A percentile compares a stretch with the other conserved stretches of the same genome.
phyloP scores from a whole-genome alignment of 1,284 basidiomycete species.

The Heterobasidion occidentale region DNA sequence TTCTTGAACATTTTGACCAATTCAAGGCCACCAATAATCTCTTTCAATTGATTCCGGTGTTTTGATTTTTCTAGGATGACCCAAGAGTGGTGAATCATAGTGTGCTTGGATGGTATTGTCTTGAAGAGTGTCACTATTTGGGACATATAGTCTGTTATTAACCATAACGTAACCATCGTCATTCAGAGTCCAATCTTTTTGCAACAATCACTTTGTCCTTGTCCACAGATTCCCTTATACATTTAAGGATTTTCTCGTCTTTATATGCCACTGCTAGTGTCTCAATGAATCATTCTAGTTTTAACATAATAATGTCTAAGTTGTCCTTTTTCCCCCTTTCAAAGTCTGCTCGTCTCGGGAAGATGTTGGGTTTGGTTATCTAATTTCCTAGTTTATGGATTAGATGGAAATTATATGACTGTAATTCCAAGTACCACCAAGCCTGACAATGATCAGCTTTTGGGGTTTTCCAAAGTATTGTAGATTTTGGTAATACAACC shows the following conservation, averaged over 20 bases:
- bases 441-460: slow-evolving; percentile 15
- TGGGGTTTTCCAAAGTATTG: slow-evolving; percentile 15
- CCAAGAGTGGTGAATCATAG: neutral
- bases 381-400: neutral
- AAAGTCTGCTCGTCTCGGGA: neutral
- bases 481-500: slow-evolving; percentile 20
- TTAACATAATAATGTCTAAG: neutral
- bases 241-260: too few species aligned
- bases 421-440: neutral
- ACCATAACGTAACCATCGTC: too few species aligned
- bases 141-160: neutral
- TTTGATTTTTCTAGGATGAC: neutral
- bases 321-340: neutral
- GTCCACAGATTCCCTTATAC: too few species aligned
- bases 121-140: neutral
- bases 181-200: neutral
- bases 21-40: neutral
- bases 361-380: neutral
- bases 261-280: too few species aligned
- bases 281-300: neutral
- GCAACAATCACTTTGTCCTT: too few species aligned
- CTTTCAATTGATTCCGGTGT: neutral
- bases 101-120: neutral
- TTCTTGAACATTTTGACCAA: neutral
- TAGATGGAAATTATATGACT: neutral